These are phyloP conservation scores for Adansonia grandidieri DNA, from an alignment of 441 rosid species.

Conservation along the genomic window DNA sequence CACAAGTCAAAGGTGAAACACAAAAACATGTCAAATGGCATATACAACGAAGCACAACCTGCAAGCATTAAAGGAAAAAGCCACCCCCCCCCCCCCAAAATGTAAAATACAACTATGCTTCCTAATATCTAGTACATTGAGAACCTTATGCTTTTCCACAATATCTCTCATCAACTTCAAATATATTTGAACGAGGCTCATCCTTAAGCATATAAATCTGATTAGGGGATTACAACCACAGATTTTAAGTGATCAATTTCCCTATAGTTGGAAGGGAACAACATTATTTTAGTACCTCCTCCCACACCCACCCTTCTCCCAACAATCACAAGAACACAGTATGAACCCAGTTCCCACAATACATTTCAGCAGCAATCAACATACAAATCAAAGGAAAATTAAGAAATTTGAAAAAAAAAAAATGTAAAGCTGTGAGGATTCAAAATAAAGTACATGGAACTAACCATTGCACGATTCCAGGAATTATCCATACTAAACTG, in stretches of 20 bases:
- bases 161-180: background rate
- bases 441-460: conserved; percentile 8
- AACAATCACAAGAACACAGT: background rate
- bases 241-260: background rate
- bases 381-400: background rate
- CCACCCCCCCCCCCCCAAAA: background rate
- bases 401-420: background rate
- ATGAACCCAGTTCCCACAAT: background rate
- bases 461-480: conserved; percentile 98
- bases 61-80: background rate
- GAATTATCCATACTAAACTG: conserved; percentile 90
- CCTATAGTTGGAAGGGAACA: background rate
- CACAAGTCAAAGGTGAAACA: conserved; percentile 25
- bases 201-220: background rate
- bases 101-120: background rate
- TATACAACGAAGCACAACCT: background rate
- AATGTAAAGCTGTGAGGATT: background rate
- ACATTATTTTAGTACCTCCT: background rate
- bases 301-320: background rate
- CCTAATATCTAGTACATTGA: background rate
- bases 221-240: background rate
- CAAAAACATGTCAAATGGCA: conserved; percentile 2
- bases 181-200: background rate
- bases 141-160: background rate
- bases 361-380: conserved; percentile 12